phyloP scores from a whole-genome alignment of 2,329 filamentous ascomycete genomes.

The Neurospora sp. region DNA sequence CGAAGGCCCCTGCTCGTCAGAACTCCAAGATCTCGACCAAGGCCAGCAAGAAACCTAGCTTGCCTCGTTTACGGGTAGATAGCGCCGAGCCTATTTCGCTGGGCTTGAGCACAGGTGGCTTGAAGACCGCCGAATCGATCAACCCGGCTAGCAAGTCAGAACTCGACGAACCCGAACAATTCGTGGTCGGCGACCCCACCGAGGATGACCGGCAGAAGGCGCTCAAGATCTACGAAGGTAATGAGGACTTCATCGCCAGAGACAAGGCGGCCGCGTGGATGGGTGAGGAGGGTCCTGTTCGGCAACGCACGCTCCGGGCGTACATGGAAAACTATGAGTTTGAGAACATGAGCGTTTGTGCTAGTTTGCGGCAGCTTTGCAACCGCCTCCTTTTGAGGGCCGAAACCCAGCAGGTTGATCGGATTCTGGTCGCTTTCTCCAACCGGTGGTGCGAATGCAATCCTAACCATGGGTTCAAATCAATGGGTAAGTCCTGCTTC shows the following conservation, averaged over 20 bases:
- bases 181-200: conserved; percentile 47
- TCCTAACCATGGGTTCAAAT: conserved; percentile 84
- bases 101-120: conserved; percentile 7
- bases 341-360: conserved; percentile 66
- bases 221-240: conserved; percentile 71
- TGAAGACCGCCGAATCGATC: conserved; percentile 8
- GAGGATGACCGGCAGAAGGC: conserved; percentile 69
- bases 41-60: conserved; percentile 27
- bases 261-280: conserved; percentile 79
- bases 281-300: conserved; percentile 59
- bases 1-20: conserved; percentile 7
- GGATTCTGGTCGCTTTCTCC: conserved; percentile 82
- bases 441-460: conserved; percentile 92
- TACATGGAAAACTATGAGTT: conserved; percentile 95
- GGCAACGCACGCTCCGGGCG: conserved; percentile 52
- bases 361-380: conserved; percentile 71
- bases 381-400: conserved; percentile 72
- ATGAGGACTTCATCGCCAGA: conserved; percentile 70
- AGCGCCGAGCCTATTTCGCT: conserved; percentile 30
- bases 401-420: conserved; percentile 94
- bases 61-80: conserved; percentile 36
- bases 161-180: conserved; percentile 45
- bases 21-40: conserved; percentile 20
- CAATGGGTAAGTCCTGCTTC: conserved; percentile 51
- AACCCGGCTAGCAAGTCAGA: conserved; percentile 24